Base-by-base conservation (phyloP, 1,284 basidiomycete species). In the Apiotrichum siamense region DNA sequence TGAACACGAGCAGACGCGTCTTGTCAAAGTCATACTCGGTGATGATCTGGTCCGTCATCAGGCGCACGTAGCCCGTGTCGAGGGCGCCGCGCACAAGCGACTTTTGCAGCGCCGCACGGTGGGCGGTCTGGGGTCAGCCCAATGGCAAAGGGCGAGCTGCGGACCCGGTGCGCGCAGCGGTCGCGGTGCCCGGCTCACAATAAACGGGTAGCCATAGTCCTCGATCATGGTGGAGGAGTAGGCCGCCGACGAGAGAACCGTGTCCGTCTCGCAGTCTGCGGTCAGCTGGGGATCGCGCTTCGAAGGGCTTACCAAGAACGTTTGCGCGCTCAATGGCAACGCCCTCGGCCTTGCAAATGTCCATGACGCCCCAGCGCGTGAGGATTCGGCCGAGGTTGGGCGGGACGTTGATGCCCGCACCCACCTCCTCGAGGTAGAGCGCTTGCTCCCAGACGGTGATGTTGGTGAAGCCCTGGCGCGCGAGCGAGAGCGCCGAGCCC, bases 31-130 rank as follows among this genome's bases (percentile, higher is more conserved):
- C 64, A 26, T 68, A 62, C 27, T 65, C 60, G 12, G 61, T 59
- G 41, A 75, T 60, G 23, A 59, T 40, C 41, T 60, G 52, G 47
- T 60, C 53, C n/a, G 67, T 46, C 24, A 61, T 42, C 23, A 70
- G 50, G 51, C 66, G 47, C 49, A 72, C 64, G 11, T 58, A 55
- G 43, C 65, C 54, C 25, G 63, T 45, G 40, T 59, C 44, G n/a
- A 56, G 52, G 11, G 61, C 59, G 10, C 64, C 62, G 15, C 62
- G 54, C 2, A 72, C 57, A 13, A 73, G 57, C 12, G 63, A 53
- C 23, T 60, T 63, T 38, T 73, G 71, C 7, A 73, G 55, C 12
- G 70, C 70, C 3, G 59, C 58, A 2, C 71, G 67, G 47, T 73
- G 71, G 1, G 69, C 67, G 9, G 61, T 63, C 63, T 67, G 52